Evolutionary conservation across 768 basidiomycete species (phyloP).

Genomic region (Lactarius deliciosus): DNA sequence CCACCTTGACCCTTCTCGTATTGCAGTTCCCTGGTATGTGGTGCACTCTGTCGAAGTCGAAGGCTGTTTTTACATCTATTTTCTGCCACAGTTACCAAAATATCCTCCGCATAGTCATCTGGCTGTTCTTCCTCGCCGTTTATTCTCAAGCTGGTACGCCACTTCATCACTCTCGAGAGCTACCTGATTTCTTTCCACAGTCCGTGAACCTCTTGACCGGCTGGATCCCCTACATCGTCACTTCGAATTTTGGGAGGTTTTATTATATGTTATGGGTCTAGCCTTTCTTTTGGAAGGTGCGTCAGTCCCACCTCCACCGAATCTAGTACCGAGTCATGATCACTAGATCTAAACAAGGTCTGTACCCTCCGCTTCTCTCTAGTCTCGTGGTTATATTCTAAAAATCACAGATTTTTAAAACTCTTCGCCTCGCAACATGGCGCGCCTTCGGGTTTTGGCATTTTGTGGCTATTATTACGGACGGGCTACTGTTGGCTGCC

Average conservation of each 20-base stretch:
- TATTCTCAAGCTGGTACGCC: slow-evolving; percentile 81
- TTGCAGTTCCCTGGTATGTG: slow-evolving; percentile 72
- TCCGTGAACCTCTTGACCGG: slow-evolving; percentile 74
- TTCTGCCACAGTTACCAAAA: slow-evolving; percentile 69
- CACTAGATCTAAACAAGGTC: slow-evolving; percentile 59
- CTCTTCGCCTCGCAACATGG: slow-evolving; percentile 74
- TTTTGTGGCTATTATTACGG: slow-evolving; percentile 65
- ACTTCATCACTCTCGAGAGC: not conserved
- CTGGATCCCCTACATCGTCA: slow-evolving; percentile 51
- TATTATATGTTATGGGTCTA: slow-evolving; percentile 75
- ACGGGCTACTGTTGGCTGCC: slow-evolving; percentile 68
- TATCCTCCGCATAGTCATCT: slow-evolving; percentile 70
- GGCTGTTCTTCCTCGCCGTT: slow-evolving; percentile 73
- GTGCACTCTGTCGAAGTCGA: not conserved
- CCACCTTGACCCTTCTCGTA: slow-evolving; percentile 71
- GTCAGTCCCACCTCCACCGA: slow-evolving; percentile 25
- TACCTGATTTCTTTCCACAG: slow-evolving; percentile 38
- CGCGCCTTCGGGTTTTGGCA: slow-evolving; percentile 84
- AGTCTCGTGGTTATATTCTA: slow-evolving; percentile 3
- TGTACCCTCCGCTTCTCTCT: slow-evolving; percentile 7
- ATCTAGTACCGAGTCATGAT: not conserved
- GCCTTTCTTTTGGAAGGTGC: slow-evolving; percentile 80
- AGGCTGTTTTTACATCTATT: not conserved
- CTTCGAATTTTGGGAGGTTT: slow-evolving; percentile 80
- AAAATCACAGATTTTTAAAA: slow-evolving; percentile 56